Evolutionary conservation across 2,329 filamentous ascomycete species (phyloP).

Genomic region (Diaporthe sp.): DNA sequence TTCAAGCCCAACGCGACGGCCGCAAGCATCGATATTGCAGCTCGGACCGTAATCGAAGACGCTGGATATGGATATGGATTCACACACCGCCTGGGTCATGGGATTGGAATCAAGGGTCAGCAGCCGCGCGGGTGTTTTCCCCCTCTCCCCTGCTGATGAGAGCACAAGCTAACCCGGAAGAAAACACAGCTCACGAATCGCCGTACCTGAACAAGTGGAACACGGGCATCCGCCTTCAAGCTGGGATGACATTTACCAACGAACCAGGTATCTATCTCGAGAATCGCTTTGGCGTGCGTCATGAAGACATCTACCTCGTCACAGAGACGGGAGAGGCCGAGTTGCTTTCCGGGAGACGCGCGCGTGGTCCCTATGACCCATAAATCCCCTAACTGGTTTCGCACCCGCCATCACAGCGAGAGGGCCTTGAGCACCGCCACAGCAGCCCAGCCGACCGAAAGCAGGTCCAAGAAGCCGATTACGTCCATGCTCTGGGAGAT

Average conservation of each 20-base stretch:
- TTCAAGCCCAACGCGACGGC: conserved; percentile 67
- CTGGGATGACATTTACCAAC: conserved; percentile 74
- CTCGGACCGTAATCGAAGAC: conserved; percentile 67
- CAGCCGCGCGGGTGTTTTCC: background rate
- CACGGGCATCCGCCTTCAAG: conserved; percentile 56
- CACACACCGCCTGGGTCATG: conserved; percentile 74
- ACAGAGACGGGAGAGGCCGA: conserved; percentile 66
- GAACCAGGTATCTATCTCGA: conserved; percentile 75
- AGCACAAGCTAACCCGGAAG: conserved; percentile 14
- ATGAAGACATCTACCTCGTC: conserved; percentile 74
- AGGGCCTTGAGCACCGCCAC: conserved; percentile 44
- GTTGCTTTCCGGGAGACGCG: conserved; percentile 66
- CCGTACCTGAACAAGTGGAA: conserved; percentile 76
- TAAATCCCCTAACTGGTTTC: conserved; percentile 38
- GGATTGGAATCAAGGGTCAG: conserved; percentile 73
- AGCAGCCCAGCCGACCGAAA: conserved; percentile 44
- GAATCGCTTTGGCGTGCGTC: conserved; percentile 71
- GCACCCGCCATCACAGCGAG: conserved; percentile 22
- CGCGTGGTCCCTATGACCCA: conserved; percentile 67
- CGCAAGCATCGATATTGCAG: conserved; percentile 72
- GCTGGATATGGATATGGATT: conserved; percentile 72
- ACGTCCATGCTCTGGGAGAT: conserved; percentile 46
- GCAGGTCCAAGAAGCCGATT: conserved; percentile 41
- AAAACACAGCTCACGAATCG: conserved; percentile 67
- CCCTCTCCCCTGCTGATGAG: background rate